Conservation (phyloP, 495 filamentous ascomycete species). For the Aspergillus ostianus region DNA sequence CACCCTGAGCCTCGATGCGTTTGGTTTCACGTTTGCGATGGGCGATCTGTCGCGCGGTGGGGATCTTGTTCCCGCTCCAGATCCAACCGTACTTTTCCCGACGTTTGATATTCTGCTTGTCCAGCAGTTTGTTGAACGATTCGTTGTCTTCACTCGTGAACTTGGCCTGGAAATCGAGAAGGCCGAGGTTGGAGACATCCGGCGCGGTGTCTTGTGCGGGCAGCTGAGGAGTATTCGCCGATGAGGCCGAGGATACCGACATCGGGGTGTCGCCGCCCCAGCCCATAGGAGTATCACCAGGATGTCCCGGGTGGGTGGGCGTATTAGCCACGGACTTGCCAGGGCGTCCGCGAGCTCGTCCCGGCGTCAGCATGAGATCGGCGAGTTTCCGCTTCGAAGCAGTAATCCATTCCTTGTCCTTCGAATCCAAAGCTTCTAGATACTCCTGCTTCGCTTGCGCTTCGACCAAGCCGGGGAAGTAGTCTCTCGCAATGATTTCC, state of each 20-base stretch:
- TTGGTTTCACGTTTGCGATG: conserved; percentile 67
- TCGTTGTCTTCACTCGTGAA: conserved; percentile 98
- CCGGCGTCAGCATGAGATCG: conserved; percentile 75
- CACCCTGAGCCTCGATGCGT: conserved; percentile 51
- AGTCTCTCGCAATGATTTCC: conserved; percentile 94
- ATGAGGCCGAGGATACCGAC: conserved; percentile 44
- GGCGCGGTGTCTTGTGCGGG: conserved; percentile 47
- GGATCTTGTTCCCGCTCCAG: conserved; percentile 85
- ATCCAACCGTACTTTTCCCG: conserved; percentile 84
- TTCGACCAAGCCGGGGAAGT: conserved; percentile 90
- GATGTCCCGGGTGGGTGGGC: conserved; percentile 24
- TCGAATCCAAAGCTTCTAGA: conserved; percentile 82
- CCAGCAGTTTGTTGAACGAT: conserved; percentile 86
- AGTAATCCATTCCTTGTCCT: conserved; percentile 82
- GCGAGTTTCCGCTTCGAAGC: conserved; percentile 70
- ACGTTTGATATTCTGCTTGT: conserved; percentile 83
- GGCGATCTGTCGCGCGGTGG: conserved; percentile 80
- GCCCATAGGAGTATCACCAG: conserved; percentile 42
- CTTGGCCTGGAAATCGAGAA: conserved; percentile 82
- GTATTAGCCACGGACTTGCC: neutral
- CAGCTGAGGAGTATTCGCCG: conserved; percentile 16
- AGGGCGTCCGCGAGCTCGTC: conserved; percentile 40
- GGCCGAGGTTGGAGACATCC: conserved; percentile 73
- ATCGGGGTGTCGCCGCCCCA: conserved; percentile 67
- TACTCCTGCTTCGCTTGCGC: conserved; percentile 87